Evolutionary conservation across 495 filamentous ascomycete species (phyloP), one percentile per base, ranked within the genome.

Genomic region (Melanomma pulvis-pyrius): DNA sequence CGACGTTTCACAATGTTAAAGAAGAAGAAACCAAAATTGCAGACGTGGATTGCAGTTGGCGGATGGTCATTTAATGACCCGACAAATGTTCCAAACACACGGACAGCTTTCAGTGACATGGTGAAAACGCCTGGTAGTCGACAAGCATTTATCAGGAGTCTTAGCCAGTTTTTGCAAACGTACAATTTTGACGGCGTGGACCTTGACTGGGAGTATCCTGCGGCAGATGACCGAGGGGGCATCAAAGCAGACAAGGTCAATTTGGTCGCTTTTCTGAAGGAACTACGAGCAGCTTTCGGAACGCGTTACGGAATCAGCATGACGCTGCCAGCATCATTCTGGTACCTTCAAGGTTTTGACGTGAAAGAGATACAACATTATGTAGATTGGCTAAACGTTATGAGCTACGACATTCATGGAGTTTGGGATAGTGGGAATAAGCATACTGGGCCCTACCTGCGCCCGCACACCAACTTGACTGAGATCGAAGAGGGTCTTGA

Each of bases 161-260:
- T 86, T 1, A 39, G 80, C 2, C 32, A 17, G 0, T 86, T 86
- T 58, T 76, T 86, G 74, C 0, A 30, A 0, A 63, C 56, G 7
- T 79, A 82, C 49, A 78, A 70, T 15, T 83, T 86, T 59, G 80
- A 87, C 57, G 85, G 85, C 1, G 77, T 84, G 1, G 84, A 87
- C 62, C 60, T 86, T 19, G 76, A 79, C 55, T 34, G n/a, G n/a
- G 25, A 24, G 15, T 51, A 25, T 19, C 29, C 51, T 6, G 51
- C 8, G 1, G 51, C 51, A 65, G 82, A 83, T 0, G 77, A 30
- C 0, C 74, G 78, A 2, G 41, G 65, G 7, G 80, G 81, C 1
- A 44, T 75, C 79, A 15, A 70, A 76, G 75, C 48, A 15, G 83
- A 86, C 65, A 73, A 51, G 4, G 67, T 29, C 0, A 84, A 85